A percentile compares a stretch with the other conserved stretches of the same genome.
Evolutionary conservation across 164 flowering plant species (phyloP).

Genomic region (Annona cherimola): DNA sequence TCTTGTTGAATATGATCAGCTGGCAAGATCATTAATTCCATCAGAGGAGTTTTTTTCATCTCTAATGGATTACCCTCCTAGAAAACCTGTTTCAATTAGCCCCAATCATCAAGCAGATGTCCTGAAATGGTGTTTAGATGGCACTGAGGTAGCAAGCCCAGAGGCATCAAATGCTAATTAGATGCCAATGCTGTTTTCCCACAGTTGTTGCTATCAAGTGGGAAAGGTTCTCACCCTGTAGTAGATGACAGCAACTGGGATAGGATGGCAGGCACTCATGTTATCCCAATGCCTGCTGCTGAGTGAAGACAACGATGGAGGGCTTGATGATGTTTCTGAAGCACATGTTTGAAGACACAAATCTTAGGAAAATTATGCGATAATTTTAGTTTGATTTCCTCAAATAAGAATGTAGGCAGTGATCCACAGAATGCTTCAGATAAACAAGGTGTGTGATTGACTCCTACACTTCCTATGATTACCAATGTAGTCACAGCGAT

Average conservation of each 20-base stretch:
- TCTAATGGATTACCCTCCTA: conserved; percentile 23
- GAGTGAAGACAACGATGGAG: conserved; percentile 23
- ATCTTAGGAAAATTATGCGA: neutral
- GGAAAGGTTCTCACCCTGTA: neutral
- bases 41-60: conserved; percentile 21
- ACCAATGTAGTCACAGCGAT: conserved; percentile 11
- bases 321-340: conserved; percentile 16
- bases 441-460: conserved; percentile 33
- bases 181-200: neutral
- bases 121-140: conserved; percentile 28
- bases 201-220: conserved; percentile 1
- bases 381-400: neutral
- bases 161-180: neutral
- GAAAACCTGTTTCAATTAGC: conserved; percentile 40
- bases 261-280: conserved; percentile 39
- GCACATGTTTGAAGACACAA: neutral
- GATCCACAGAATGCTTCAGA: conserved; percentile 16
- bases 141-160: neutral
- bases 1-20: conserved; percentile 13
- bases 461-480: conserved; percentile 38
- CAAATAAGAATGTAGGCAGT: neutral
- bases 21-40: conserved; percentile 11
- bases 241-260: conserved; percentile 13
- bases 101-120: conserved; percentile 41
- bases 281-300: conserved; percentile 46